A percentile compares a stretch with the other conserved stretches of the same genome.
Conservation (phyloP, 371 early-diverging fungal genomes). For the Saksenaea vasiformis region DNA sequence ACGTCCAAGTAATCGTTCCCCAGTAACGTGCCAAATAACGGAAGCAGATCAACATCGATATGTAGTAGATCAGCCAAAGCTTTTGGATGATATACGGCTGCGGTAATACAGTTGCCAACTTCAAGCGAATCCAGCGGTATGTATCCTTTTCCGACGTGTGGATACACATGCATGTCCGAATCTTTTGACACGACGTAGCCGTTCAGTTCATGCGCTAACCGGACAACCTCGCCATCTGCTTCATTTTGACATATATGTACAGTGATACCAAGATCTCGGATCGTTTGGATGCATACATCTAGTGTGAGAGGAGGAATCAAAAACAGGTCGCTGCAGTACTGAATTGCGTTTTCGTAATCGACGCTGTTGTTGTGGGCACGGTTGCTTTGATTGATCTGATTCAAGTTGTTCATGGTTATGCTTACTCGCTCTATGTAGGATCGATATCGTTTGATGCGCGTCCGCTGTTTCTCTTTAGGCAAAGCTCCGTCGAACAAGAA, state of each 20-base stretch:
- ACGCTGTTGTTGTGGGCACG: neutral
- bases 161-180: constrained; percentile 61
- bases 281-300: constrained; percentile 52
- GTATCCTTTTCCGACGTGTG: constrained; percentile 53
- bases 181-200: constrained; percentile 61
- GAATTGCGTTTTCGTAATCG: constrained; percentile 18
- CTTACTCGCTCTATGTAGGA: constrained; percentile 46
- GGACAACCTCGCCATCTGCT: constrained; percentile 56
- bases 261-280: constrained; percentile 31
- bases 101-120: constrained; percentile 23
- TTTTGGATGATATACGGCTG: constrained; percentile 47
- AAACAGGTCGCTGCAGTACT: constrained; percentile 40
- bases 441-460: constrained; percentile 50
- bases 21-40: constrained; percentile 54
- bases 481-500: constrained; percentile 63
- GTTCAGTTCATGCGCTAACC: constrained; percentile 37
- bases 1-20: constrained; percentile 59
- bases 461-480: constrained; percentile 51
- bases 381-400: constrained; percentile 25
- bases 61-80: constrained; percentile 38
- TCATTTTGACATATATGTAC: constrained; percentile 50
- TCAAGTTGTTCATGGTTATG: constrained; percentile 15
- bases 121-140: constrained; percentile 51
- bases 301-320: constrained; percentile 57
- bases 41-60: constrained; percentile 33